A percentile compares a stretch with the other conserved stretches of the same genome.
phyloP scores from a whole-genome alignment of 768 basidiomycete genomes.

The Tylopilus subfusipes region DNA sequence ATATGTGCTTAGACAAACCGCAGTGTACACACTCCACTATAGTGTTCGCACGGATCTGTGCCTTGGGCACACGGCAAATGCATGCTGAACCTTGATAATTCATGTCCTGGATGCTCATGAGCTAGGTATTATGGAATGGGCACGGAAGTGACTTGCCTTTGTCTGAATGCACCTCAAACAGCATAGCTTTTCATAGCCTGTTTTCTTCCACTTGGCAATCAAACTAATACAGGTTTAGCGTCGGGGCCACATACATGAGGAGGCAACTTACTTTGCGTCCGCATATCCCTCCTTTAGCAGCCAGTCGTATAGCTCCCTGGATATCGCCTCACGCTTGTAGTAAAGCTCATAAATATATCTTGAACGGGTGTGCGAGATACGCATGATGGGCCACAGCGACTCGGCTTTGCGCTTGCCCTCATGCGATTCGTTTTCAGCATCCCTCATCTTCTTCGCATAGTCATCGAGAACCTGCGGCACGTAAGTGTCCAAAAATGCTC shows the following conservation, averaged over 20 bases:
- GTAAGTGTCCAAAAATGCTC: slow-evolving; percentile 5
- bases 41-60: slow-evolving; percentile 83
- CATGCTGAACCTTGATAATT: slow-evolving; percentile 99
- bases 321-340: slow-evolving; percentile 96
- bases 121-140: slow-evolving; percentile 1
- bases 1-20: slow-evolving; percentile 52
- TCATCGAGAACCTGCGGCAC: slow-evolving; percentile 82
- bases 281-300: slow-evolving; percentile 95
- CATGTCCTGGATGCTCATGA: slow-evolving; percentile 70
- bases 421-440: slow-evolving; percentile 97
- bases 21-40: slow-evolving; percentile 97
- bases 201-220: slow-evolving; percentile 99
- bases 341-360: slow-evolving; percentile 98
- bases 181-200: slow-evolving; percentile 97
- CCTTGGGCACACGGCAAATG: slow-evolving; percentile 95
- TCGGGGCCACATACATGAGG: background rate
- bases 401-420: slow-evolving; percentile 96
- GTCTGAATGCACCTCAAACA: slow-evolving; percentile 97
- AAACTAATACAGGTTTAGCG: slow-evolving; percentile 47
- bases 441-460: slow-evolving; percentile 98
- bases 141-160: slow-evolving; percentile 44
- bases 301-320: slow-evolving; percentile 94
- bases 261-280: slow-evolving; percentile 78
- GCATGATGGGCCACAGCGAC: slow-evolving; percentile 97
- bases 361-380: slow-evolving; percentile 93